Conservation (phyloP, 257 asterid genomes). For the Nicotiana tomentosiformis region DNA sequence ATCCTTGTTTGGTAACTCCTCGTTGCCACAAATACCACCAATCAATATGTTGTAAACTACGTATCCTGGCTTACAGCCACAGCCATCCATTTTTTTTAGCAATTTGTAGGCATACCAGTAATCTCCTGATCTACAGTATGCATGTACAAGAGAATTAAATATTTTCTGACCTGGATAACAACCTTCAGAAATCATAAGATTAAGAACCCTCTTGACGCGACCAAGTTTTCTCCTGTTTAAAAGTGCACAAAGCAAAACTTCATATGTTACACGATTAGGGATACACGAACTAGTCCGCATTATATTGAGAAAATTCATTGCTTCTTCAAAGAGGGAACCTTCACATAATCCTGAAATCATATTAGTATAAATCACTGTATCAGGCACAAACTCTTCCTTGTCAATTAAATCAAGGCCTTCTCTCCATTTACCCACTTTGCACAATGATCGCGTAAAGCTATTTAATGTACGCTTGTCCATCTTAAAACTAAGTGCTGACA, state of each 20-base stretch:
- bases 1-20: conserved; percentile 48
- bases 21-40: conserved; percentile 80
- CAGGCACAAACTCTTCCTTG: conserved; percentile 70
- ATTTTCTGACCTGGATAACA: conserved; percentile 82
- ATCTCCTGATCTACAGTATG: conserved; percentile 72
- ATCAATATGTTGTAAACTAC: conserved; percentile 76
- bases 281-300: conserved; percentile 74
- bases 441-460: conserved; percentile 48
- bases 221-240: conserved; percentile 78
- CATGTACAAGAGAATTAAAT: conserved; percentile 76
- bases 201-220: conserved; percentile 76
- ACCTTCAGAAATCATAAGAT: conserved; percentile 92
- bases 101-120: conserved; percentile 72
- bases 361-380: conserved; percentile 65
- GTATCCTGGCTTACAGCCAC: conserved; percentile 81
- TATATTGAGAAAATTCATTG: conserved; percentile 75
- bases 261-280: conserved; percentile 79
- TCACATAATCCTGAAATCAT: conserved; percentile 92
- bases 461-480: conserved; percentile 65
- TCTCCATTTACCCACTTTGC: conserved; percentile 84
- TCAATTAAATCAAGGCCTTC: conserved; percentile 80
- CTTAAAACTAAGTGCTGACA: conserved; percentile 54
- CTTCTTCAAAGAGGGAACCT: conserved; percentile 88
- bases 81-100: conserved; percentile 72
- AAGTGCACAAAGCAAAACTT: conserved; percentile 71